phyloP scores from a whole-genome alignment of 2,329 filamentous ascomycete genomes.

The Trichophyton simii region DNA sequence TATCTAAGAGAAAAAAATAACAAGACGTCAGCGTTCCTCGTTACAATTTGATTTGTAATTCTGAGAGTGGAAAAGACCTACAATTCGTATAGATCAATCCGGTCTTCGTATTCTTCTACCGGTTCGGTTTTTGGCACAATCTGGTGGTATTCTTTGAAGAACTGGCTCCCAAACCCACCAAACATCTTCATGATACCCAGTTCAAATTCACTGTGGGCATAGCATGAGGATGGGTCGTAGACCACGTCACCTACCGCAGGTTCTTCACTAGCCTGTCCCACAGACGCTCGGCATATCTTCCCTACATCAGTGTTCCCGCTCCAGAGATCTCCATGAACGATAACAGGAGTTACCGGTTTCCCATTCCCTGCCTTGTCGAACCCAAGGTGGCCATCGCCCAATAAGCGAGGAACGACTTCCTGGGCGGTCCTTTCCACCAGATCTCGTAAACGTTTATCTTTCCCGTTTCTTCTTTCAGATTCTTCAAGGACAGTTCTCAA shows the following conservation, averaged over 20 bases:
- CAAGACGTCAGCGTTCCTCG: background rate
- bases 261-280: constrained; percentile 4
- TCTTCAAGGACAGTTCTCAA: constrained; percentile 52
- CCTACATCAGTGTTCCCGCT: constrained; percentile 67
- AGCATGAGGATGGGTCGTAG: constrained; percentile 69
- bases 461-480: constrained; percentile 49
- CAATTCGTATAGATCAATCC: constrained; percentile 69
- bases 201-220: constrained; percentile 81
- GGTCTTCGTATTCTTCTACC: constrained; percentile 69
- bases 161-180: constrained; percentile 62
- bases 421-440: constrained; percentile 53
- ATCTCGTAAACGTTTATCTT: constrained; percentile 47
- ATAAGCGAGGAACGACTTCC: constrained; percentile 60
- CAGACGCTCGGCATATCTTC: constrained; percentile 39
- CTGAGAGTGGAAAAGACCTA: constrained; percentile 35
- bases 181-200: constrained; percentile 95
- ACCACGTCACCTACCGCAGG: constrained; percentile 56
- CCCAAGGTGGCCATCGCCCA: constrained; percentile 55
- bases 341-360: constrained; percentile 56
- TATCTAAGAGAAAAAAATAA: constrained; percentile 42
- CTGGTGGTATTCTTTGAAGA: constrained; percentile 65
- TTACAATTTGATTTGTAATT: background rate
- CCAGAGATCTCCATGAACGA: constrained; percentile 91
- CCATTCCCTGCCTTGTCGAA: constrained; percentile 30
- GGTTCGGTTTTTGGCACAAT: constrained; percentile 71